Evolutionary conservation across 805 yeast species (phyloP).

Genomic region (Saccharomycopsis sp.): DNA sequence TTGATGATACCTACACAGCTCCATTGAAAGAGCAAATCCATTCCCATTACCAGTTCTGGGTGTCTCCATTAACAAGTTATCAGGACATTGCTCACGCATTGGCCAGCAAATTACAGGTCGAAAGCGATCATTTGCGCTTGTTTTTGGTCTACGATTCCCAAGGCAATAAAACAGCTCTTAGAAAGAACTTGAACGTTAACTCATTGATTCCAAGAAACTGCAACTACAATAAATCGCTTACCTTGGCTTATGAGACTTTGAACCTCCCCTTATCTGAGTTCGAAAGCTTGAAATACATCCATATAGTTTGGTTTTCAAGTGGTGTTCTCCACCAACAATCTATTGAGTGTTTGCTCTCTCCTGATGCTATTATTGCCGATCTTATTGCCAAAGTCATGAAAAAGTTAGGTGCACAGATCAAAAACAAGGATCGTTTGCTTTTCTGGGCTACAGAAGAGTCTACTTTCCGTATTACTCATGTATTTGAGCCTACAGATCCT

Average conservation of each 20-base stretch:
- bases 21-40: not conserved
- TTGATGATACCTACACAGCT: conserved; percentile 18
- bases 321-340: conserved; percentile 65
- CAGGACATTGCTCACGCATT: conserved; percentile 55
- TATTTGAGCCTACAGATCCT: not conserved
- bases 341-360: conserved; percentile 65
- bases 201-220: conserved; percentile 31
- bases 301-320: conserved; percentile 64
- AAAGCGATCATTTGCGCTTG: conserved; percentile 58
- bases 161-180: conserved; percentile 42
- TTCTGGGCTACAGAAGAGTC: conserved; percentile 46
- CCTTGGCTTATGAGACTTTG: conserved; percentile 69
- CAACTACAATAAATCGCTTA: conserved; percentile 31
- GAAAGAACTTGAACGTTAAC: conserved; percentile 29
- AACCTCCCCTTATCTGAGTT: conserved; percentile 68
- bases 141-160: conserved; percentile 50
- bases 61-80: conserved; percentile 54
- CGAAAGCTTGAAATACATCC: conserved; percentile 66
- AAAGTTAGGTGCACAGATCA: conserved; percentile 46
- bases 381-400: conserved; percentile 40
- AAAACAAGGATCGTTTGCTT: conserved; percentile 40
- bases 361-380: conserved; percentile 46
- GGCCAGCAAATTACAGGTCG: conserved; percentile 45
- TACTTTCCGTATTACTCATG: not conserved
- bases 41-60: conserved; percentile 53